Percentiles rank a stretch among this genome's conserved stretches.
Evolutionary conservation across 2,329 filamentous ascomycete species (phyloP).

Genomic region (Sporothrix mexicana): DNA sequence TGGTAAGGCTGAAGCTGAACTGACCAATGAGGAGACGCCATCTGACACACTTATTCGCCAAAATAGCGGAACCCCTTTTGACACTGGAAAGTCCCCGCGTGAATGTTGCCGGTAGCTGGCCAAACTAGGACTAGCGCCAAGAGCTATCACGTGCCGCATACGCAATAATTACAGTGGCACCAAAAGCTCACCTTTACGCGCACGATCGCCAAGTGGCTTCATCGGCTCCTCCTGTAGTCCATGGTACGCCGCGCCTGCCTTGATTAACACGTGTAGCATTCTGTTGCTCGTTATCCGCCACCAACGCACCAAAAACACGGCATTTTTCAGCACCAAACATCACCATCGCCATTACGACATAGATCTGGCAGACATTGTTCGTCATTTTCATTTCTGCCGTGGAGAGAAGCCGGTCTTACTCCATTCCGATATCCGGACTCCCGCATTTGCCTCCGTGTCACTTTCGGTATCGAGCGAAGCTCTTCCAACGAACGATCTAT

Average conservation of each 20-base stretch:
- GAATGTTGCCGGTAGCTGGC: neutral
- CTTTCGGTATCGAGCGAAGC: neutral
- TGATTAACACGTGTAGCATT: conserved; percentile 11
- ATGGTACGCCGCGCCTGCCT: neutral
- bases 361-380: neutral
- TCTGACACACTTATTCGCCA: neutral
- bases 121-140: neutral
- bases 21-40: neutral
- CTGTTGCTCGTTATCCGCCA: conserved; percentile 3
- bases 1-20: neutral
- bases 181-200: neutral
- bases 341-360: neutral
- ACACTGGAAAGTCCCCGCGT: neutral
- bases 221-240: conserved; percentile 3
- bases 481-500: neutral
- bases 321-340: conserved; percentile 1
- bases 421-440: neutral
- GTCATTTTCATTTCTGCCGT: neutral
- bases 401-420: conserved; percentile 24
- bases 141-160: conserved; percentile 31
- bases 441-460: neutral
- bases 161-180: conserved; percentile 29
- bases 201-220: conserved; percentile 35
- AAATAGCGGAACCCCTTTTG: neutral
- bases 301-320: neutral